Conservation (phyloP, 1,139 yeast species). For the Pneumocystis murina region DNA sequence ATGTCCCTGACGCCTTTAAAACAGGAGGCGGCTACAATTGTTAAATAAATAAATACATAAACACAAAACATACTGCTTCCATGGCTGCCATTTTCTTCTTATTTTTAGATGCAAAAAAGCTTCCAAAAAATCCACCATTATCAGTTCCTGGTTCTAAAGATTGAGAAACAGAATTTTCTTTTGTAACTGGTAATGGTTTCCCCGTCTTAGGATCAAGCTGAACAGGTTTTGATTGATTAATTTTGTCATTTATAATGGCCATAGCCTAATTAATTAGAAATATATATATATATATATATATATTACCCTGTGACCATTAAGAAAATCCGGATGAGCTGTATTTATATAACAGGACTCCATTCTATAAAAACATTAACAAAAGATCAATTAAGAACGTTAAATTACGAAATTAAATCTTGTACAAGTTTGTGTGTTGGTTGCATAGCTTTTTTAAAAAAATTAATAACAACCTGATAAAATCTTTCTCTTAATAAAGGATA, state of each 20-base stretch:
- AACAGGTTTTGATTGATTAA: conserved; percentile 69
- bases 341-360: conserved; percentile 89
- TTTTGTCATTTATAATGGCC: conserved; percentile 81
- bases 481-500: conserved; percentile 85
- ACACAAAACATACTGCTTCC: conserved; percentile 34
- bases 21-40: conserved; percentile 62
- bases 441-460: conserved; percentile 64
- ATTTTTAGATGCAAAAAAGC: conserved; percentile 82
- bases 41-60: conserved; percentile 26
- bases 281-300: no score
- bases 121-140: conserved; percentile 72
- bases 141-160: conserved; percentile 14
- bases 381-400: not conserved
- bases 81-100: conserved; percentile 87
- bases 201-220: conserved; percentile 90
- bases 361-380: conserved; percentile 16
- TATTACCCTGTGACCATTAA: conserved; percentile 60
- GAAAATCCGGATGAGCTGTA: conserved; percentile 93
- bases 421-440: conserved; percentile 79
- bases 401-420: conserved; percentile 46
- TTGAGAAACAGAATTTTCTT: conserved; percentile 11
- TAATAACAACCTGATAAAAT: conserved; percentile 62
- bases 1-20: conserved; percentile 82
- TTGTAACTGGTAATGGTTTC: conserved; percentile 29
- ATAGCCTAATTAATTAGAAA: conserved; percentile 37